Base-by-base conservation (phyloP, 2,329 filamentous ascomycete species). In the Sporothrix curviconia region DNA sequence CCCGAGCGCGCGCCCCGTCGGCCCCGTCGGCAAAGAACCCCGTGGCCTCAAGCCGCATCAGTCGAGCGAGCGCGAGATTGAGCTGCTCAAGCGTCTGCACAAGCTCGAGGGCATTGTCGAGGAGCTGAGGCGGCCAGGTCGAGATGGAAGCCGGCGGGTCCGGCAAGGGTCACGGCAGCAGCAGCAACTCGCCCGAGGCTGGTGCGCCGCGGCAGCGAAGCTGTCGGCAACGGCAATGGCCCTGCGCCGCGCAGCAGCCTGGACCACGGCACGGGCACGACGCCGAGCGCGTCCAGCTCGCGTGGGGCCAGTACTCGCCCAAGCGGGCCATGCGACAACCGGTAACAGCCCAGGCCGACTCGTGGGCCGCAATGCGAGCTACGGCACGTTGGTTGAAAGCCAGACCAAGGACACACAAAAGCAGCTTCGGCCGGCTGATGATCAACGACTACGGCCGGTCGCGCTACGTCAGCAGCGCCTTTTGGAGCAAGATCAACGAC, bases 101-200 rank as follows among this genome's bases (percentile, higher is more conserved):
- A 86, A 88, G 68, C 72, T 92, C 25, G 88, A 92, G 68, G 86
- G 86, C 44, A 89, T 92, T 28, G 88, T 92, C 15, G 81, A 86
- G 68, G 83, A 86, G 62, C 69, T 86, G 52, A 86, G 83, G n/a
- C 67, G 80, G 82, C 7, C 83, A 86, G 70, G 79, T 85, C 55
- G 81, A 84, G 61, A 70, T 81, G 24, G 81, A 83, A 62, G 67
- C 72, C 7, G 25, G 39, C 14, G 47, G 50, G 19, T 70, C 71
- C 32, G 53, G 53, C 39, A 71, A 74, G 25, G 64, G 63, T 19
- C 62, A 36, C 15, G 37, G 28, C 9, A 28, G 8, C 11, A 24
- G 37, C 28, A 19, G 28, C 52, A 28, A 19, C 15, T 34, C 53
- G 11, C 40, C 53, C 19, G 43, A 44, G 17, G 39, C 46, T 7